Percentiles rank a stretch among this genome's conserved stretches.
phyloP scores from a whole-genome alignment of 2,329 filamentous ascomycete species.

The Aureobasidium sp. region DNA sequence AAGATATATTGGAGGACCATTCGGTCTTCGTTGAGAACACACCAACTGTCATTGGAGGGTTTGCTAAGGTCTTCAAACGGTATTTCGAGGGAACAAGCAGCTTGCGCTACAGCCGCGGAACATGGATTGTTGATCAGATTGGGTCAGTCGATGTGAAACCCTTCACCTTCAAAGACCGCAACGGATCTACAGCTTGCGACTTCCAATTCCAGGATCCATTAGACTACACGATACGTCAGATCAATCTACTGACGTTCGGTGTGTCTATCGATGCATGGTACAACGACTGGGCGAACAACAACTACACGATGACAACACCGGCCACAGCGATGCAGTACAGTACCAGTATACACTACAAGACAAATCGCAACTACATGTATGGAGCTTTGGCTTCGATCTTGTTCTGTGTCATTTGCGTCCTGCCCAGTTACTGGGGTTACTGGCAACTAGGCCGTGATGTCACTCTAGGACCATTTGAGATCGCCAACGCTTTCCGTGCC shows the following conservation, averaged over 20 bases:
- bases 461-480: conserved; percentile 30
- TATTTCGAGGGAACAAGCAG: neutral
- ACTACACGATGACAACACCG: neutral
- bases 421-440: conserved; percentile 31
- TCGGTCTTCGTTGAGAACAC: neutral
- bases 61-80: neutral
- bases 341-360: conserved; percentile 24
- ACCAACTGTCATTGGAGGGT: neutral
- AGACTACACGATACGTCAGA: conserved; percentile 8
- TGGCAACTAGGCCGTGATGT: conserved; percentile 32
- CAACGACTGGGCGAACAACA: neutral
- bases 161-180: neutral
- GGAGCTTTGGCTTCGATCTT: conserved; percentile 28
- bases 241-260: conserved; percentile 22
- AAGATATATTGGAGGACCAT: conserved; percentile 15
- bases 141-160: neutral
- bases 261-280: conserved; percentile 16
- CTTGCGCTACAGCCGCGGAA: neutral
- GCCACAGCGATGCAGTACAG: conserved; percentile 17
- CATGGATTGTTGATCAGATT: neutral
- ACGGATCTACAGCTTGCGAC: conserved; percentile 15
- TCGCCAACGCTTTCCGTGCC: conserved; percentile 30
- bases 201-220: conserved; percentile 19
- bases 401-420: conserved; percentile 27
- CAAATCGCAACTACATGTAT: conserved; percentile 25